Evolutionary conservation across 495 filamentous ascomycete genomes (phyloP).

Genomic region (Hypoxylon trugodes): DNA sequence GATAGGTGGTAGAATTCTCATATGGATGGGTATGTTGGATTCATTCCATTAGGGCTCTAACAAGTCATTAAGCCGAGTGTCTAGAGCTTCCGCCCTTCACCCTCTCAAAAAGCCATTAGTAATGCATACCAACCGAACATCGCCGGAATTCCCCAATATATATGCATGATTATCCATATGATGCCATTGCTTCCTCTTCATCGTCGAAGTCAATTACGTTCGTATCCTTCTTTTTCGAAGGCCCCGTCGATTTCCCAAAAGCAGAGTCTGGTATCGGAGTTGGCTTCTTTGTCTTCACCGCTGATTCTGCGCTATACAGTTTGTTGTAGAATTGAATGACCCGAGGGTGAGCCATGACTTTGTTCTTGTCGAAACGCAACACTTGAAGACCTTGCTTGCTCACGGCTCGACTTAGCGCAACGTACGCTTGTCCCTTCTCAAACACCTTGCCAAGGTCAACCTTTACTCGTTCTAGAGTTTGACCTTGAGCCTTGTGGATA

Average conservation of each 20-base stretch:
- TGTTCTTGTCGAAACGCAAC: slow-evolving; percentile 83
- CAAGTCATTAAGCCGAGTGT: too few relatives aligned
- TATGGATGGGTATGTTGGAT: too few relatives aligned
- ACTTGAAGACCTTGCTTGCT: slow-evolving; percentile 89
- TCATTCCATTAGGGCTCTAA: too few relatives aligned
- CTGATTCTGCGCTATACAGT: slow-evolving; percentile 69
- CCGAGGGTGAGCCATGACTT: slow-evolving; percentile 92
- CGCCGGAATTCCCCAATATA: background rate
- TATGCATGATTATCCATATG: slow-evolving; percentile 44
- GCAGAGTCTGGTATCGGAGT: slow-evolving; percentile 44
- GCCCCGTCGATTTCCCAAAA: slow-evolving; percentile 12
- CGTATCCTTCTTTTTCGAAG: slow-evolving; percentile 18
- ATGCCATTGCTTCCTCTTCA: slow-evolving; percentile 50
- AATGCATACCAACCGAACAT: too few relatives aligned
- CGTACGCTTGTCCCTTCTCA: slow-evolving; percentile 92
- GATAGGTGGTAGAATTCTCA: too few relatives aligned
- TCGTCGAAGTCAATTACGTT: slow-evolving; percentile 43
- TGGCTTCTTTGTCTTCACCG: slow-evolving; percentile 38
- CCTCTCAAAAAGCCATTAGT: too few relatives aligned
- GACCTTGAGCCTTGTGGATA: slow-evolving; percentile 98
- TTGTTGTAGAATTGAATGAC: slow-evolving; percentile 86
- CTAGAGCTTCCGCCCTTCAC: too few relatives aligned
- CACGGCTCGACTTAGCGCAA: slow-evolving; percentile 85
- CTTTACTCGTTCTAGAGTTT: slow-evolving; percentile 93
- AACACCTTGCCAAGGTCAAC: slow-evolving; percentile 92